Conservation (phyloP, 2,329 filamentous ascomycete genomes). For the Ophiobolus disseminans region DNA sequence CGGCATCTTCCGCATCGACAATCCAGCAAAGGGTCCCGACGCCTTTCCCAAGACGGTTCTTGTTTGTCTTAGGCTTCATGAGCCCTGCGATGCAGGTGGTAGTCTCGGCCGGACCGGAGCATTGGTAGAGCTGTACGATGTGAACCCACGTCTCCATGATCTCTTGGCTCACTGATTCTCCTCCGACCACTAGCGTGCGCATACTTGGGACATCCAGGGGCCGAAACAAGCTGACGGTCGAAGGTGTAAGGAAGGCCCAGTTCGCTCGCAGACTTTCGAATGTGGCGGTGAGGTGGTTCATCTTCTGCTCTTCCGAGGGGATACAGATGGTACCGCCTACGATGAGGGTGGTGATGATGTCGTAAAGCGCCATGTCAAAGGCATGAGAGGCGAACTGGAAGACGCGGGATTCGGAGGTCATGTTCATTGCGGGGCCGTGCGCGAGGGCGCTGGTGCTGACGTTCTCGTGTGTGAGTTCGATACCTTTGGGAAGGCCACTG, state of each 20-base stretch:
- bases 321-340: neutral
- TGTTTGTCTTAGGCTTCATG: conserved; percentile 4
- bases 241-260: conserved; percentile 59
- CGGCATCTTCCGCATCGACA: neutral
- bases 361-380: neutral
- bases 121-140: conserved; percentile 12
- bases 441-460: neutral
- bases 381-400: neutral
- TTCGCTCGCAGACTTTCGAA: conserved; percentile 55
- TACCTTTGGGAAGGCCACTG: conserved; percentile 77
- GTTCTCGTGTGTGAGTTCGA: conserved; percentile 44
- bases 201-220: conserved; percentile 52
- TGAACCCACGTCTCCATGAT: conserved; percentile 12
- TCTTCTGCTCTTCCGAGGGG: conserved; percentile 55
- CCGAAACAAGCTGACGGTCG: conserved; percentile 57
- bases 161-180: conserved; percentile 39
- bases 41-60: conserved; percentile 7
- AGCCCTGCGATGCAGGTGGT: neutral
- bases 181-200: conserved; percentile 50
- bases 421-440: neutral
- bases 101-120: conserved; percentile 19
- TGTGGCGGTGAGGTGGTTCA: conserved; percentile 58
- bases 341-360: neutral
- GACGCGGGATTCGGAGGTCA: neutral
- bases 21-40: neutral